Evolutionary conservation across 202 grass and related monocot genomes (phyloP).

Genomic region (Tripidium arundinaceum): DNA sequence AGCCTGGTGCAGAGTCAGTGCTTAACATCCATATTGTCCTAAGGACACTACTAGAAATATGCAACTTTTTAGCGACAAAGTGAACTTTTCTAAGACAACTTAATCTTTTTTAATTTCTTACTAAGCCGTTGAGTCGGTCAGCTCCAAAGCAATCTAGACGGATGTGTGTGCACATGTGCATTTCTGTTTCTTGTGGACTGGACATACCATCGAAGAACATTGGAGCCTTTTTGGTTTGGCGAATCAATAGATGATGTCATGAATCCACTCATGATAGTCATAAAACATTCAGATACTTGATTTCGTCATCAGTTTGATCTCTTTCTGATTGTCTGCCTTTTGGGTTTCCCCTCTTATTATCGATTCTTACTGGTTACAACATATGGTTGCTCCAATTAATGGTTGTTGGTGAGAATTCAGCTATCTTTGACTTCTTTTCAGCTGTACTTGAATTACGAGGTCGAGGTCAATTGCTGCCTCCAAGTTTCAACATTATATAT

Average conservation of each 20-base stretch:
- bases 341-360: not conserved
- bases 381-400: not conserved
- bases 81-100: no score
- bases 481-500: constrained; percentile 9
- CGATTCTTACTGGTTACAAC: not conserved
- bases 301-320: not conserved
- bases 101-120: no score
- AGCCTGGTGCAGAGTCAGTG: not conserved
- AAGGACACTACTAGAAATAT: no score
- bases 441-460: not conserved
- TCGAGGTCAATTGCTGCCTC: not conserved
- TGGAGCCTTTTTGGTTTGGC: not conserved
- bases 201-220: not conserved
- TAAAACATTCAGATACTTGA: not conserved
- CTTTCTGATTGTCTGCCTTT: not conserved
- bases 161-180: not conserved
- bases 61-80: no score
- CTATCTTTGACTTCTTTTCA: not conserved
- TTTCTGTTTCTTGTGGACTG: not conserved
- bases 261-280: not conserved
- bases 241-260: constrained; percentile 7
- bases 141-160: not conserved
- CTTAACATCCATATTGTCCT: not conserved
- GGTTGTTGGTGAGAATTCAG: constrained; percentile 1
- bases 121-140: no score